Evolutionary conservation across 495 filamentous ascomycete species (phyloP).

Genomic region (Aspergillus bridgeri): DNA sequence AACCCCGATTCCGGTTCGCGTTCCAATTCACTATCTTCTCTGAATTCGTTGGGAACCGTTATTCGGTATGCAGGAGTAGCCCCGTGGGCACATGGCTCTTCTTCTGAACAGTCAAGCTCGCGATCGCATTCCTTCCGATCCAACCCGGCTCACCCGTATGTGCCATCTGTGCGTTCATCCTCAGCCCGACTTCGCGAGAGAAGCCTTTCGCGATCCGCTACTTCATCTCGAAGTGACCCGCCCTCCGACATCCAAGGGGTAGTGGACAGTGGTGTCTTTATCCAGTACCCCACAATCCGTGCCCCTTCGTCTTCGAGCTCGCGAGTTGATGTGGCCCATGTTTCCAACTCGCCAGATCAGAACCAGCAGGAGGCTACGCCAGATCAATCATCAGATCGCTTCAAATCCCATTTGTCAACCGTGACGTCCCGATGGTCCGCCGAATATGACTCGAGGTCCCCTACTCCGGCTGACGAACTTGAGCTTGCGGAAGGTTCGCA

Average conservation of each 20-base stretch:
- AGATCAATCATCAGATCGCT: constrained; percentile 48
- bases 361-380: constrained; percentile 25
- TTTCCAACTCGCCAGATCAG: constrained; percentile 15
- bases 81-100: constrained; percentile 36
- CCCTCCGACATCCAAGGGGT: constrained; percentile 37
- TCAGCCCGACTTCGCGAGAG: constrained; percentile 26
- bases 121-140: constrained; percentile 40
- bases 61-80: constrained; percentile 35
- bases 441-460: constrained; percentile 31
- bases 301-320: constrained; percentile 47
- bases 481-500: constrained; percentile 18
- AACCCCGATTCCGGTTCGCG: constrained; percentile 37
- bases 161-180: constrained; percentile 29
- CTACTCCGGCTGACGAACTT: constrained; percentile 23
- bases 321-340: constrained; percentile 39
- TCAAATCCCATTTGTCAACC: constrained; percentile 73
- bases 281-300: constrained; percentile 49
- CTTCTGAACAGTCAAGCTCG: constrained; percentile 36
- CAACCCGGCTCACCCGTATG: constrained; percentile 33
- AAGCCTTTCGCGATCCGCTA: constrained; percentile 37
- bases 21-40: constrained; percentile 45
- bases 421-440: constrained; percentile 63
- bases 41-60: constrained; percentile 50
- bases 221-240: constrained; percentile 38
- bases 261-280: constrained; percentile 39